A percentile compares a stretch with the other conserved stretches of the same genome.
Conservation (phyloP, 2,329 filamentous ascomycete genomes). For the Diaporthe sp. region DNA sequence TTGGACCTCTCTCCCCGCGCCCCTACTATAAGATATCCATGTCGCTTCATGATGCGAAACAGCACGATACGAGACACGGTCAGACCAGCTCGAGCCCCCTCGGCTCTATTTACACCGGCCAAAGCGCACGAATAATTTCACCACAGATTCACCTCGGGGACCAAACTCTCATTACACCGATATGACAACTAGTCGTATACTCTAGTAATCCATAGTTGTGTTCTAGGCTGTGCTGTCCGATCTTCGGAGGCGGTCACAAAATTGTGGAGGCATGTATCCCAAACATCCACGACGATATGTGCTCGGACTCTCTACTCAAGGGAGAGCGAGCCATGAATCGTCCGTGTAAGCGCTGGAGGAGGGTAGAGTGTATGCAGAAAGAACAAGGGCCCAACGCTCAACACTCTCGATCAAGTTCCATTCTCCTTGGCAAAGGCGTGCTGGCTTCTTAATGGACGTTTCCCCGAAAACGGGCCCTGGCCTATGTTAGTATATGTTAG, state of each 20-base stretch:
- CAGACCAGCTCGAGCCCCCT: too few relatives aligned
- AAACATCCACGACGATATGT: not conserved
- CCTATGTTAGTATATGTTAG: not conserved
- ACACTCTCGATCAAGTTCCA: not conserved
- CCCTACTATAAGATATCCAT: too few relatives aligned
- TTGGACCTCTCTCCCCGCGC: too few relatives aligned
- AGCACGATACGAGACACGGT: too few relatives aligned
- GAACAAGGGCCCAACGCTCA: not conserved
- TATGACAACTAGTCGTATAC: not conserved
- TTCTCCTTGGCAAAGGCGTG: not conserved
- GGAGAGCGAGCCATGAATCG: not conserved
- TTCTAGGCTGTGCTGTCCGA: not conserved
- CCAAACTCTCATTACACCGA: not conserved
- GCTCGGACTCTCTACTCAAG: not conserved
- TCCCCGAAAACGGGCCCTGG: too few relatives aligned
- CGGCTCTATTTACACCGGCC: too few relatives aligned
- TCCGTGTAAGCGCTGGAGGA: not conserved
- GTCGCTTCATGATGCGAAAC: too few relatives aligned
- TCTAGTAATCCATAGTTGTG: not conserved
- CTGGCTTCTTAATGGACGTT: not conserved
- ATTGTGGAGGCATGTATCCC: not conserved
- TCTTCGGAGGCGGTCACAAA: not conserved
- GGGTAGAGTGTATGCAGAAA: too few relatives aligned
- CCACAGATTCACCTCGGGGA: not conserved
- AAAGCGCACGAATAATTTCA: not conserved